Conservation (phyloP, 176 grass and related monocot species). For the Ensete glaucum region DNA sequence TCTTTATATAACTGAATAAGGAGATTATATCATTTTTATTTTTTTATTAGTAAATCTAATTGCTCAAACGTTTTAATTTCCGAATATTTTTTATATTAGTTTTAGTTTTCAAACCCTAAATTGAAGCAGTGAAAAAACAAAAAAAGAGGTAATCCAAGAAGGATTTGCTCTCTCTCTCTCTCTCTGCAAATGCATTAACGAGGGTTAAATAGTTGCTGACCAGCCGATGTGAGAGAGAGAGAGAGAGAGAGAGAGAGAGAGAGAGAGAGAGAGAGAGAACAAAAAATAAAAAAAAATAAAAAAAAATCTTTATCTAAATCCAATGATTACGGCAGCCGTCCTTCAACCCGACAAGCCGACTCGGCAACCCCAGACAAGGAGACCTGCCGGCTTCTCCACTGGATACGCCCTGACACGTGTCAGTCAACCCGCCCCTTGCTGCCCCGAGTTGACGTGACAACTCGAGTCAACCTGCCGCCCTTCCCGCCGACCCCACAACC, state of each 20-base stretch:
- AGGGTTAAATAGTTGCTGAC: not conserved
- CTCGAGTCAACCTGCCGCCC: conserved; percentile 17
- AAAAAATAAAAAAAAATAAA: not conserved
- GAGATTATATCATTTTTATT: too few species aligned
- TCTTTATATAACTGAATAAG: too few species aligned
- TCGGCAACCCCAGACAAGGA: conserved; percentile 35
- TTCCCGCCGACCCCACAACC: not conserved
- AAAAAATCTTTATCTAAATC: not conserved
- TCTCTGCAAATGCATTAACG: not conserved
- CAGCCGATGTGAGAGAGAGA: not conserved
- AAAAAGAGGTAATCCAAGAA: too few species aligned
- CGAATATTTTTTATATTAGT: too few species aligned
- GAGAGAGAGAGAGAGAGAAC: not conserved
- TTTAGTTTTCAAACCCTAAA: too few species aligned
- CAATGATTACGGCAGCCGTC: conserved; percentile 63
- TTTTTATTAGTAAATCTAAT: too few species aligned
- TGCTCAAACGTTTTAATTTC: too few species aligned
- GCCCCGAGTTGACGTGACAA: conserved; percentile 6
- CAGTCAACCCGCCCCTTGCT: not conserved
- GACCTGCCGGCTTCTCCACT: conserved; percentile 67
- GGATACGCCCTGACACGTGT: conserved; percentile 44
- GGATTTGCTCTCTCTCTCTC: too few species aligned
- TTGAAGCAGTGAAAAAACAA: too few species aligned
- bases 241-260: not conserved
- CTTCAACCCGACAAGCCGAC: conserved; percentile 34